Base-by-base conservation (phyloP, 1,284 basidiomycete genomes). In the Apiotrichum sp. region DNA sequence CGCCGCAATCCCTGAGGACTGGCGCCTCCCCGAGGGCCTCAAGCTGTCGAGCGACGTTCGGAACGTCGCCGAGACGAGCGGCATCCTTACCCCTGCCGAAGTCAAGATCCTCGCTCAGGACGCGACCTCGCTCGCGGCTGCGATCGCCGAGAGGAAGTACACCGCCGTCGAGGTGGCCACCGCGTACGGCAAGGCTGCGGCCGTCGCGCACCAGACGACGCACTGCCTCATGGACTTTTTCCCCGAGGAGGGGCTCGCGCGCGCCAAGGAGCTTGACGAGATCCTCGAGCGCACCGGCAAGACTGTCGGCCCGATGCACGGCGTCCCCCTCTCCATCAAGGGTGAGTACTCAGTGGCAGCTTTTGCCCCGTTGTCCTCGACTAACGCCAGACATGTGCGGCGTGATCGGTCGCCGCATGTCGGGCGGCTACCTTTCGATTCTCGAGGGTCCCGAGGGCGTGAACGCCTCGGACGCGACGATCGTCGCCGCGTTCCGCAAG, bases 171-270 rank as follows among this genome's bases (percentile, higher is more conserved):
- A 65, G 39, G 67, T 68, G 13, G 59, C 62, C n/a, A 64, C 53
- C 9, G 69, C 69, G 7, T 72, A 65, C 54, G 47, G 55, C 53
- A 62, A 65, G 52, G 35, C 57, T 2, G 65, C 68, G 2, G 62
- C 64, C 3, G 54, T 70, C 3, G 65, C 63, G n/a, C 66, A 69
- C 46, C 66, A 66, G 57, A 61, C 63, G 79, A 83, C 81, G 1
- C 85, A 86, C 62, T 86, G 84, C 66, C 70, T 87, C 47, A 86
- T 85, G 10, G 86, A 87, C 64, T 82, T 86, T 14, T 85, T 86
- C 62, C 77, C 84, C 43, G 83, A 84, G 0, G 78, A 80, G 32
- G 85, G 83, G 0, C 72, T 86, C 13, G 75, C 71, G 42, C 78
- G 81, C 33, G 86, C 86, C 4, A 74, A 70, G 43, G 77, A 80